phyloP scores from a whole-genome alignment of 148 eudicot species.

The Vaccinium corymbosum region DNA sequence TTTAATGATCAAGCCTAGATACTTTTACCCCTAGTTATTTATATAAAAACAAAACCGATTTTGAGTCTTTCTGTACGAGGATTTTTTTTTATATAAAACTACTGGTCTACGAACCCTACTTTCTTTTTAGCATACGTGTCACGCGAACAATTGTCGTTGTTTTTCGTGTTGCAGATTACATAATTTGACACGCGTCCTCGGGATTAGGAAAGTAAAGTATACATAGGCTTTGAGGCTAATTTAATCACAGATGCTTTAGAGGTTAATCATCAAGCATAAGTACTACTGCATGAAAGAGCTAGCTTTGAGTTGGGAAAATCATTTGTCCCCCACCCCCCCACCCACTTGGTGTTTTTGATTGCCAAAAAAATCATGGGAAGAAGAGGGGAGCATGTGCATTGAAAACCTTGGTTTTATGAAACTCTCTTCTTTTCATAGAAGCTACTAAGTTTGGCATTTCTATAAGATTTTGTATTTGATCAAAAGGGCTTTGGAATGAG shows the following conservation, averaged over 20 bases:
- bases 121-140: neutral
- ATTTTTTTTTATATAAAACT: too few relatives aligned
- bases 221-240: neutral
- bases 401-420: neutral
- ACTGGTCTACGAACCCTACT: neutral
- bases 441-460: neutral
- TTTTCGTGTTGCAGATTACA: too few relatives aligned
- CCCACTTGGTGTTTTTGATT: neutral
- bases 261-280: neutral
- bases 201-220: neutral
- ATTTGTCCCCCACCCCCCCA: neutral
- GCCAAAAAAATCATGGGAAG: neutral
- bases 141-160: too few relatives aligned
- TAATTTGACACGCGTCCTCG: neutral
- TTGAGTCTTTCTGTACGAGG: too few relatives aligned
- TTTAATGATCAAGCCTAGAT: too few relatives aligned
- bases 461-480: neutral
- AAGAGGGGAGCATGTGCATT: slow-evolving; percentile 3
- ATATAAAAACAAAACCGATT: too few relatives aligned
- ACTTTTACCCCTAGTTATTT: too few relatives aligned
- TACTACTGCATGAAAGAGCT: too few relatives aligned
- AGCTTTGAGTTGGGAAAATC: too few relatives aligned
- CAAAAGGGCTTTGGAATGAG: neutral
- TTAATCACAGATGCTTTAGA: neutral
- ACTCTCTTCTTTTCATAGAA: slow-evolving; percentile 4